Evolutionary conservation across 2,329 filamentous ascomycete genomes (phyloP).

Genomic region (Penicillium sp.): DNA sequence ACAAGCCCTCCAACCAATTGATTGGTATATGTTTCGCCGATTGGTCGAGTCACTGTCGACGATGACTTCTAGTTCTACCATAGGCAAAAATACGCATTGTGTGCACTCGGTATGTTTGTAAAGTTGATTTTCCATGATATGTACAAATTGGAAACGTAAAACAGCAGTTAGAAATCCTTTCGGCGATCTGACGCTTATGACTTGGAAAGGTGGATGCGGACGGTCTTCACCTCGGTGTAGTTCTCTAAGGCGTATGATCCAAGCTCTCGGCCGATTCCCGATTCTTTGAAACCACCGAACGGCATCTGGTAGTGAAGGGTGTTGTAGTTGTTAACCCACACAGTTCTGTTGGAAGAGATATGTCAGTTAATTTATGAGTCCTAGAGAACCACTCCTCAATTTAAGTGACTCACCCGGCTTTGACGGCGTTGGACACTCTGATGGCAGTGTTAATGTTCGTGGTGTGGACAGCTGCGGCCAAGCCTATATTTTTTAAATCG

Average conservation of each 20-base stretch:
- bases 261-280: constrained; percentile 43
- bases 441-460: constrained; percentile 73
- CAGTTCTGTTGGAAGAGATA: constrained; percentile 39
- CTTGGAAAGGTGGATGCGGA: constrained; percentile 14
- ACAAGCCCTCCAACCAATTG: background rate
- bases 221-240: constrained; percentile 45
- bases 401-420: constrained; percentile 59
- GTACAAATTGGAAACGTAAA: background rate
- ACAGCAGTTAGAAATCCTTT: background rate
- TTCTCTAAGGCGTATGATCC: constrained; percentile 44
- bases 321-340: constrained; percentile 71
- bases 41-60: too few relatives aligned
- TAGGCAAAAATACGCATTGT: background rate
- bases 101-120: too few relatives aligned
- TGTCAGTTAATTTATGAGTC: background rate
- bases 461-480: constrained; percentile 77
- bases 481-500: constrained; percentile 54
- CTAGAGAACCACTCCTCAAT: background rate
- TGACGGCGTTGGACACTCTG: constrained; percentile 66
- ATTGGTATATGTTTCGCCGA: too few relatives aligned
- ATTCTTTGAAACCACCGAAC: constrained; percentile 43
- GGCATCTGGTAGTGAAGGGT: constrained; percentile 48
- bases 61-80: too few relatives aligned
- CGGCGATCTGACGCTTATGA: background rate
- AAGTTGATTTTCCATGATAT: background rate